A percentile compares a stretch with the other conserved stretches of the same genome.
These are phyloP conservation scores for Lanmaoa rubissima DNA, from an alignment of 768 basidiomycete species.

Conservation along the genomic window DNA sequence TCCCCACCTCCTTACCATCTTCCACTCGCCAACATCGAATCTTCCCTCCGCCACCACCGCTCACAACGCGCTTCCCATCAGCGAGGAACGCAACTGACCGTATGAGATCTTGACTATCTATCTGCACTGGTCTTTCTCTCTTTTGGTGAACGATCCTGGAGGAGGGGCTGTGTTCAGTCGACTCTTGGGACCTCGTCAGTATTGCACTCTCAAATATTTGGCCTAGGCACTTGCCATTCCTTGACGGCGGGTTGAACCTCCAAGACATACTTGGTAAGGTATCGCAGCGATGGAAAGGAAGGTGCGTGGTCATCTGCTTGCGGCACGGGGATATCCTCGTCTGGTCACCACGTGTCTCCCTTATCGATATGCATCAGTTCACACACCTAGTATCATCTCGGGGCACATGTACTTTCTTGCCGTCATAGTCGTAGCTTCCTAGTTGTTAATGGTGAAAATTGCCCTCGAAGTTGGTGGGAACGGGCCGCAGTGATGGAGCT, in stretches of 20 bases:
- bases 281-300: too few relatives aligned
- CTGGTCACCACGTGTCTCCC: too few relatives aligned
- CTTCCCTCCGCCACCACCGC: neutral
- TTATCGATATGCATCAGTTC: too few relatives aligned
- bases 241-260: too few relatives aligned
- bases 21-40: neutral
- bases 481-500: too few relatives aligned
- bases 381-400: too few relatives aligned
- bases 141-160: too few relatives aligned
- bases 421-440: too few relatives aligned
- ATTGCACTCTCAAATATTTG: neutral
- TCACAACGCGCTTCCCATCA: neutral
- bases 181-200: neutral
- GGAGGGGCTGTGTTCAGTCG: neutral
- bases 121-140: neutral
- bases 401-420: too few relatives aligned
- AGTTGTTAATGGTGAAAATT: too few relatives aligned
- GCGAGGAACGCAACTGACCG: neutral
- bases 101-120: neutral
- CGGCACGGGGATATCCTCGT: too few relatives aligned
- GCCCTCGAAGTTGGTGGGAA: too few relatives aligned
- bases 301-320: neutral
- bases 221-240: neutral
- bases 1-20: neutral
- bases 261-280: neutral